Evolutionary conservation across 2,329 filamentous ascomycete species (phyloP).

Genomic region (Dactylellina haptotyla): DNA sequence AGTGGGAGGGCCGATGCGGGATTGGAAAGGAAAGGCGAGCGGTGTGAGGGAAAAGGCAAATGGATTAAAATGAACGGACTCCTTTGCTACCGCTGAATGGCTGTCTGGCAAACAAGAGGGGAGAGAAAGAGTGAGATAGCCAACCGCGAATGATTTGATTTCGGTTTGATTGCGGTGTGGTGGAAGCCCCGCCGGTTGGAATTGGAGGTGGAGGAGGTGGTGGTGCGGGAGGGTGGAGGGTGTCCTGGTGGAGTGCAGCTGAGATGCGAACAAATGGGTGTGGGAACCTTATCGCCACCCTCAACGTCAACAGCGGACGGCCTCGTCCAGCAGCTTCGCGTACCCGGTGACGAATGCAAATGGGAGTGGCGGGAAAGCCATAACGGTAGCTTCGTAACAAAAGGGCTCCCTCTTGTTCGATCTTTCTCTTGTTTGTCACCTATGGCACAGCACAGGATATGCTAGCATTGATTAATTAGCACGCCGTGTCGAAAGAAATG

Average conservation of each 20-base stretch:
- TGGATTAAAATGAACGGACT: slow-evolving; percentile 30
- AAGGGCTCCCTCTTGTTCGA: not conserved
- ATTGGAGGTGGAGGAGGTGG: slow-evolving; percentile 8
- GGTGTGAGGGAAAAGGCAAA: not conserved
- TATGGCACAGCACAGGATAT: too few relatives aligned
- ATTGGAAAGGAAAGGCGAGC: slow-evolving; percentile 50
- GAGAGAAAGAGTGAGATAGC: slow-evolving; percentile 8
- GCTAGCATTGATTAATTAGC: too few relatives aligned
- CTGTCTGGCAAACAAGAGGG: slow-evolving; percentile 5
- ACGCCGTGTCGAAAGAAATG: slow-evolving; percentile 7
- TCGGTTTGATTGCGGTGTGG: slow-evolving; percentile 10
- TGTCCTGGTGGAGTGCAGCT: slow-evolving; percentile 16
- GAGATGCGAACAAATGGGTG: slow-evolving; percentile 34
- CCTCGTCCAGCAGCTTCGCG: slow-evolving; percentile 3
- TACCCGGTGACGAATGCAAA: slow-evolving; percentile 1
- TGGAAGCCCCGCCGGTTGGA: not conserved
- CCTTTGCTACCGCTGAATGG: slow-evolving; percentile 14
- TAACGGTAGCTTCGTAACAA: too few relatives aligned
- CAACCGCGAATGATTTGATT: not conserved
- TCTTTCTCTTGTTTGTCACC: too few relatives aligned
- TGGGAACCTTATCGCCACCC: slow-evolving; percentile 50
- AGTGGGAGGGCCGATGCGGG: slow-evolving; percentile 50
- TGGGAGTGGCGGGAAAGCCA: too few relatives aligned
- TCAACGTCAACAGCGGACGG: slow-evolving; percentile 20
- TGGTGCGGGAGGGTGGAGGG: slow-evolving; percentile 14